Base-by-base conservation (phyloP, 1,139 yeast species). In the Suhomyces coccinellae region DNA sequence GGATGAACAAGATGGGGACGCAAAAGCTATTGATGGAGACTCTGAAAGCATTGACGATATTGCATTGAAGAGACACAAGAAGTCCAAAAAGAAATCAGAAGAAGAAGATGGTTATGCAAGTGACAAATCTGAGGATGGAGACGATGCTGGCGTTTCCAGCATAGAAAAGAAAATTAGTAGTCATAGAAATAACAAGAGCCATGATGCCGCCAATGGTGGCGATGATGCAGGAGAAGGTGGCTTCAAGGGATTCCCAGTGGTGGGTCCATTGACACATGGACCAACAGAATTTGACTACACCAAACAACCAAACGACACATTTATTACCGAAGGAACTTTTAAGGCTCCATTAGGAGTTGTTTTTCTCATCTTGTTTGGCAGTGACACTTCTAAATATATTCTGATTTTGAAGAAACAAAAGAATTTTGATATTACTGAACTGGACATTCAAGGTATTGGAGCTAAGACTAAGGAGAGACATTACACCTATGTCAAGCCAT, bases 261-360 rank as follows among this genome's bases (percentile, higher is more conserved):
- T 65, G 11, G 79, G 78, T 0, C 78, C 79, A 0, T 41, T 56
- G 27, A 59, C 68, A 1, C 79, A 75, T 50, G 62, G 58, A 2
- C 67, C 76, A 2, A 71, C 76, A 0, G 61, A 60, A 1, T 54
- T 59, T 31, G 70, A 65, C 9, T 82, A 82, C 58, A 70, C 70
- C 6, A 75, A 80, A 45, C 80, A 76, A 29, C 62, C 80, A 3
- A 77, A 74, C 17, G 96, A 91, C 49, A 80, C 81, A 2, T 73
- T 82, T 38, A 75, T 91, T 38, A 63, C 75, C 9, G 86, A 85
- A 28, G 89, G 83, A 32, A 67, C 69, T 0, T 62, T 87, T 36
- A 65, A 72, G 41, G 96, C 91, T 0, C 98, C 99, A 0, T 57
- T 90, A 20, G 98, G 98, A 2, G 87, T 83, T 0, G 80, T 89